phyloP scores from a whole-genome alignment of 2,329 filamentous ascomycete genomes.

The Microdochium paspali region DNA sequence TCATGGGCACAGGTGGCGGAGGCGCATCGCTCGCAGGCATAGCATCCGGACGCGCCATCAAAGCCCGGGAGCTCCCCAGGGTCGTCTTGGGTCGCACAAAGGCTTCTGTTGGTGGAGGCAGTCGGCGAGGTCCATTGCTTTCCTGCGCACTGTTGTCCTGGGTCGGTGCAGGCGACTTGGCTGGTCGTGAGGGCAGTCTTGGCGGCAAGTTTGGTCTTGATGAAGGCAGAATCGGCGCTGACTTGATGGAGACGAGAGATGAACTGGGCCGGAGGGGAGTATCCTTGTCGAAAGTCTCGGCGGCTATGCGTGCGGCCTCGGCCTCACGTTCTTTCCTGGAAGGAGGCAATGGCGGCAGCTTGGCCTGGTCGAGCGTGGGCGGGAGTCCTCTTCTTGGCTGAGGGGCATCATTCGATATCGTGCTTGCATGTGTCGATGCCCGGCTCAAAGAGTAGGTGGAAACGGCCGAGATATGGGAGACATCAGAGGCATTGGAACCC shows the following conservation, averaged over 20 bases:
- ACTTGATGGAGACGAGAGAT: constrained; percentile 26
- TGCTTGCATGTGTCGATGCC: constrained; percentile 37
- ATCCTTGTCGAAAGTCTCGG: constrained; percentile 14
- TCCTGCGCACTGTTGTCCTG: constrained; percentile 10
- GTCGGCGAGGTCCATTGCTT: constrained; percentile 18
- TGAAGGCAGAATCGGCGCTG: constrained; percentile 20
- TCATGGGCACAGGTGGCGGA: constrained; percentile 42
- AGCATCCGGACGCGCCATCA: constrained; percentile 6
- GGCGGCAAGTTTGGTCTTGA: constrained; percentile 35
- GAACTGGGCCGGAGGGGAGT: constrained; percentile 15
- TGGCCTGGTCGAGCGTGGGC: constrained; percentile 45
- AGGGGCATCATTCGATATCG: constrained; percentile 30
- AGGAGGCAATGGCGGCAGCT: constrained; percentile 47
- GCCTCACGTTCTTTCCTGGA: constrained; percentile 44
- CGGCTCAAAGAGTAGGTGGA: constrained; percentile 42
- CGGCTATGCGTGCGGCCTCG: constrained; percentile 24
- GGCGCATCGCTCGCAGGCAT: constrained; percentile 20
- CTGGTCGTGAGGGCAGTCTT: constrained; percentile 39
- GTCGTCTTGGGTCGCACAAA: constrained; percentile 19
- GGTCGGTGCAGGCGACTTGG: constrained; percentile 18
- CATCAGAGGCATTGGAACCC: constrained; percentile 48
- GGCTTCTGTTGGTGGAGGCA: constrained; percentile 25
- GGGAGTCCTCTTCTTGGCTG: constrained; percentile 38
- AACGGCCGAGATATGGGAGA: constrained; percentile 42
- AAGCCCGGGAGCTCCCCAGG: constrained; percentile 9